Conservation (phyloP, 129 eudicot species). For the Helianthus annuus region DNA sequence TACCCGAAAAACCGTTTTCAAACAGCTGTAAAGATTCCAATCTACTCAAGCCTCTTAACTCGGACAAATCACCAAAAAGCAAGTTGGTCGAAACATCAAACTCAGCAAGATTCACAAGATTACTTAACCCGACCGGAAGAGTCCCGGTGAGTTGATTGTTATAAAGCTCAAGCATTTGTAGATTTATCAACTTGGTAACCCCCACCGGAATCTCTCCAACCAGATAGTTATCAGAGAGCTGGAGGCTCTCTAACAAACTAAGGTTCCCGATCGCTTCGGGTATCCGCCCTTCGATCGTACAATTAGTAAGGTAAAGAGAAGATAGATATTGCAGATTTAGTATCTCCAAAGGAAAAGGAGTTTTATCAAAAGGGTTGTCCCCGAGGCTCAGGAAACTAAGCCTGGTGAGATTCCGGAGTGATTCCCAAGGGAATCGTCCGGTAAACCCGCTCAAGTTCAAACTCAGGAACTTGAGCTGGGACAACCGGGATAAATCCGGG, state of each 20-base stretch:
- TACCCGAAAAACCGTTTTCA: conserved; percentile 58
- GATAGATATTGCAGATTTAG: conserved; percentile 39
- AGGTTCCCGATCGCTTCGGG: conserved; percentile 60
- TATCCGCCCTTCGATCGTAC: conserved; percentile 56
- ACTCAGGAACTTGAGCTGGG: conserved; percentile 39
- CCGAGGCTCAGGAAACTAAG: conserved; percentile 59
- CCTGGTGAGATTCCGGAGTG: conserved; percentile 41
- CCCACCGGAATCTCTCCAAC: conserved; percentile 55
- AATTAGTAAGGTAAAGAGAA: conserved; percentile 58
- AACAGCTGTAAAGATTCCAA: conserved; percentile 57
- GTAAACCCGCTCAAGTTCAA: conserved; percentile 49
- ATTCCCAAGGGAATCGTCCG: conserved; percentile 61
- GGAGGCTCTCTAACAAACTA: conserved; percentile 41
- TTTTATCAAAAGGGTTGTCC: conserved; percentile 54
- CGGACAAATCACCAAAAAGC: conserved; percentile 57
- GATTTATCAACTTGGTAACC: conserved; percentile 48
- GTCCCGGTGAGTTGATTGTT: conserved; percentile 44
- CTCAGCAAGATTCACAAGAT: conserved; percentile 44
- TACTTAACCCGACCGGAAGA: conserved; percentile 54
- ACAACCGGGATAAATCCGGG: conserved; percentile 50
- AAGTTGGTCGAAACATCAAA: conserved; percentile 59
- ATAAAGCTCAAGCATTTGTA: conserved; percentile 56
- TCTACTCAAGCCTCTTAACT: conserved; percentile 35
- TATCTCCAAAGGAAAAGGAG: conserved; percentile 57
- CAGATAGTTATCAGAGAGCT: conserved; percentile 43